These are phyloP conservation scores for Amylocystis lapponica DNA, from an alignment of 768 basidiomycete species.

Conservation along the genomic window DNA sequence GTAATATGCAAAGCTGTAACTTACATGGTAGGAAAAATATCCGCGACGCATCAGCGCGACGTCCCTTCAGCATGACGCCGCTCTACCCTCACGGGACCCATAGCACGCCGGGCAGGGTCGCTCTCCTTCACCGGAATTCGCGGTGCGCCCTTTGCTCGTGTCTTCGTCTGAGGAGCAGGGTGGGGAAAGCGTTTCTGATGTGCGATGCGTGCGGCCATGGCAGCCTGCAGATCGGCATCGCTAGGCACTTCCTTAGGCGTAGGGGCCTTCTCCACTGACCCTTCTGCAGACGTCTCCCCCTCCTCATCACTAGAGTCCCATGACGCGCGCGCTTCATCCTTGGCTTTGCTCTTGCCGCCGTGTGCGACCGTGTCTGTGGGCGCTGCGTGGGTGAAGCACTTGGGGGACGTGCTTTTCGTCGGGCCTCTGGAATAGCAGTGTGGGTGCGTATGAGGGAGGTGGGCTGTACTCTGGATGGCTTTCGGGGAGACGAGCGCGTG, in stretches of 20 bases:
- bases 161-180: constrained; percentile 12
- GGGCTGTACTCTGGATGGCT: constrained; percentile 65
- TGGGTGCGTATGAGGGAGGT: constrained; percentile 46
- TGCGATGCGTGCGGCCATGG: constrained; percentile 10
- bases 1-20: no score
- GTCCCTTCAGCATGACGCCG: no score
- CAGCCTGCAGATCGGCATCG: constrained; percentile 7
- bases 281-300: constrained; percentile 3
- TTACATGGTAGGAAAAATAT: no score
- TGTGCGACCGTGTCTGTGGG: constrained; percentile 4
- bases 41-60: no score
- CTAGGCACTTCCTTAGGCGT: no score
- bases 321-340: constrained; percentile 3
- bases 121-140: constrained; percentile 17
- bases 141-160: constrained; percentile 9
- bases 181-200: no score
- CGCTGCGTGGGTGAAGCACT: constrained; percentile 2
- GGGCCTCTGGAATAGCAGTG: constrained; percentile 44
- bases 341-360: background rate
- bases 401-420: constrained; percentile 18
- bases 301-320: constrained; percentile 17
- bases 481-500: constrained; percentile 49
- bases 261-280: background rate
- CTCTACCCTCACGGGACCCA: constrained; percentile 9
- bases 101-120: constrained; percentile 18